A percentile compares a stretch with the other conserved stretches of the same genome.
Conservation (phyloP, 176 grass and related monocot genomes). For the Saccharum officinarum region DNA sequence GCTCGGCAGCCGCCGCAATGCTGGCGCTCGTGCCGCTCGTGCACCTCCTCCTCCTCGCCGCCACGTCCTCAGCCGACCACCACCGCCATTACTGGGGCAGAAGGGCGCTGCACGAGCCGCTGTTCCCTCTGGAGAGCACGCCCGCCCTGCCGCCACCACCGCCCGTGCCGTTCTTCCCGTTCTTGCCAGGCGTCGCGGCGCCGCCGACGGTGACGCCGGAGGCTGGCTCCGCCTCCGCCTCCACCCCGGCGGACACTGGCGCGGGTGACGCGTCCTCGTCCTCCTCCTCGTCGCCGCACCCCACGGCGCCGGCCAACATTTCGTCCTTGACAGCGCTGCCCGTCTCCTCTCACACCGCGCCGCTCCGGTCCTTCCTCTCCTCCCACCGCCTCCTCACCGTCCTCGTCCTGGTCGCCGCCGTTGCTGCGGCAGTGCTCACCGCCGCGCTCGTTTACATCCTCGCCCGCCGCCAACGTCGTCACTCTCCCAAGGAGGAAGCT, state of each 20-base stretch:
- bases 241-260: not conserved
- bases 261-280: not conserved
- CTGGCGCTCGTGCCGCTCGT: constrained; percentile 32
- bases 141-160: constrained; percentile 40
- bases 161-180: constrained; percentile 45
- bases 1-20: constrained; percentile 32
- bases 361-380: constrained; percentile 45
- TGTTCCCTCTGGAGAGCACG: constrained; percentile 51
- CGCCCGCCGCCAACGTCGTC: constrained; percentile 13
- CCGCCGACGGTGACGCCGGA: constrained; percentile 1
- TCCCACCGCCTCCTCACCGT: constrained; percentile 46
- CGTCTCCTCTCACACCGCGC: constrained; percentile 17
- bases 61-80: constrained; percentile 8
- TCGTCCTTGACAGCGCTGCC: constrained; percentile 40
- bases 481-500: constrained; percentile 24
- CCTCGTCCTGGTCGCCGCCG: constrained; percentile 24
- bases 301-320: constrained; percentile 53
- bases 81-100: constrained; percentile 23
- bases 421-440: constrained; percentile 19
- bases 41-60: constrained; percentile 36
- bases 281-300: constrained; percentile 32
- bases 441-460: constrained; percentile 33
- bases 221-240: not conserved
- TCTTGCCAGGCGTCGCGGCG: constrained; percentile 43
- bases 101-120: constrained; percentile 55